A percentile compares a stretch with the other conserved stretches of the same genome.
Evolutionary conservation across 306 rosid genomes (phyloP).

Genomic region (Lablab purpureus): DNA sequence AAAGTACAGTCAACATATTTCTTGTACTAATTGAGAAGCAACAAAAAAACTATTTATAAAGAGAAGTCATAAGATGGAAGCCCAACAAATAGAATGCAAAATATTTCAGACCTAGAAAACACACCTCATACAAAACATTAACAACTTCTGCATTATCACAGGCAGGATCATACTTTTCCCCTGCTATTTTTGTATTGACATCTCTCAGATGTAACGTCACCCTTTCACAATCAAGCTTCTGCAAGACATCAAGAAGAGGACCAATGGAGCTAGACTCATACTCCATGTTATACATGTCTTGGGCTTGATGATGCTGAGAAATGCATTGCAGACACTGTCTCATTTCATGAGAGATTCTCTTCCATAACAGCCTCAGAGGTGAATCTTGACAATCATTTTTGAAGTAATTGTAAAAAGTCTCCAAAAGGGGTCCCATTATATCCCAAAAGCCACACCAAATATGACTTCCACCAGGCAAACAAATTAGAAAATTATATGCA

Average conservation of each 20-base stretch:
- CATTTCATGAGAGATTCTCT: constrained; percentile 81
- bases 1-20: constrained; percentile 34
- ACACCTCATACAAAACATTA: constrained; percentile 82
- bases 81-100: constrained; percentile 37
- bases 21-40: constrained; percentile 34
- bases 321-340: constrained; percentile 79
- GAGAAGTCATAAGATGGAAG: constrained; percentile 15
- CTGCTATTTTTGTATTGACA: constrained; percentile 66
- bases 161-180: constrained; percentile 66
- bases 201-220: constrained; percentile 69
- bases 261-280: constrained; percentile 81
- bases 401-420: constrained; percentile 90
- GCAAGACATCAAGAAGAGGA: constrained; percentile 85
- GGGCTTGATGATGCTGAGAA: constrained; percentile 91
- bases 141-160: constrained; percentile 79
- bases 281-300: constrained; percentile 70
- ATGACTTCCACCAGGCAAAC: constrained; percentile 73
- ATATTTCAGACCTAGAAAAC: constrained; percentile 31
- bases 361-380: constrained; percentile 86
- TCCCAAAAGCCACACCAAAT: constrained; percentile 95
- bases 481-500: constrained; percentile 72
- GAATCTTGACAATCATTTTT: constrained; percentile 77
- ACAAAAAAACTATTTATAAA: constrained; percentile 15
- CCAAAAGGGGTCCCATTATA: constrained; percentile 91
- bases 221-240: constrained; percentile 83